Base-by-base conservation (phyloP, 1,139 yeast species). In the Debaryomyces nepalensis region DNA sequence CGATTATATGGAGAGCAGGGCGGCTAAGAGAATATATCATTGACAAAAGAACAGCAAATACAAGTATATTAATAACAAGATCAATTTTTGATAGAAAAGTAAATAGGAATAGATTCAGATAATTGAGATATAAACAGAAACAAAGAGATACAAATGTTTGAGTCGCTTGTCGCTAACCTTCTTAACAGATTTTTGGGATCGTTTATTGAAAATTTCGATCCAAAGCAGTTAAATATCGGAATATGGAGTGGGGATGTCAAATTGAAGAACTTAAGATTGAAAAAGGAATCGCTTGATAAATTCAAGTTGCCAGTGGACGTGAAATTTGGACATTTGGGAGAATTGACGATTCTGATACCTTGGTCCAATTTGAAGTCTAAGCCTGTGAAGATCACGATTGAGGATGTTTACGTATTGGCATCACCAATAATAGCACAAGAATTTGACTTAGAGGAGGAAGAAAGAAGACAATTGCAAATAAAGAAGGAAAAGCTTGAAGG, bases 171-270 rank as follows among this genome's bases (percentile, higher is more conserved):
- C 21, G 83, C 84, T 21, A 76, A 70, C 42, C 63, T 79, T 20
- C 64, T 79, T 44, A 79, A 79, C 54, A 56, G 82, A 47, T 71
- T 79, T 46, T 58, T 79, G 51, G 87, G 88, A 3, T 73, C 84
- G 12, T 87, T 93, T 67, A 93, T 95, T 41, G 96, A 95, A 66
- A 87, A 93, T 63, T 93, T 93, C 59, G 99, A 95, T 64, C 91
- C 97, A 10, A 87, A 87, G 52, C 97, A 91, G 58, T 70, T 93
- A 57, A 90, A 93, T 55, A 91, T 93, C 44, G 99, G 98, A 2
- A 91, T 95, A 32, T 91, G 99, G 97, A 82, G 93, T 55, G 99
- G 99, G 22, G 98, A 93, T 71, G 99, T 91, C 36, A 89, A 88
- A 59, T 71, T 95, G 40, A 76, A 76, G 49, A 83, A 91, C 59